Percentiles rank a stretch among this genome's conserved stretches.
phyloP scores from a whole-genome alignment of 2,329 filamentous ascomycete genomes.

The Claviceps pusilla region DNA sequence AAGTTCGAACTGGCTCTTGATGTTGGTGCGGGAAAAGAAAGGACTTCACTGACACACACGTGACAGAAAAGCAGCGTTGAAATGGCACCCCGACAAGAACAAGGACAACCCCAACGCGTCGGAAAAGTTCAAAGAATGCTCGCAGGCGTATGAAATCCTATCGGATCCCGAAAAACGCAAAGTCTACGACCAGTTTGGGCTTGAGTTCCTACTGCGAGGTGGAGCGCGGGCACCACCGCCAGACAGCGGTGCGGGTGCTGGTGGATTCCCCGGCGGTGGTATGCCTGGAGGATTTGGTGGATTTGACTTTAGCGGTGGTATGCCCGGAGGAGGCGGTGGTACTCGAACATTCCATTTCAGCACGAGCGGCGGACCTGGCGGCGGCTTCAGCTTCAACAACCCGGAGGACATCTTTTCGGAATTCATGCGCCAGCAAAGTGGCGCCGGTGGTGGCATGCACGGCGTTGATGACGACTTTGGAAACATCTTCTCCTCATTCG shows the following conservation, averaged over 20 bases:
- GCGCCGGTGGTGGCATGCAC: constrained; percentile 19
- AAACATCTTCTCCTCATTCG: constrained; percentile 41
- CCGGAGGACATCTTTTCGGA: constrained; percentile 74
- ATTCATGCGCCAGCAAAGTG: constrained; percentile 47
- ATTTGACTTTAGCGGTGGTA: constrained; percentile 38
- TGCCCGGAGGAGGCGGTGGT: constrained; percentile 29
- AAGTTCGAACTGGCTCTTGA: too few relatives aligned
- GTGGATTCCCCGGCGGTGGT: constrained; percentile 41
- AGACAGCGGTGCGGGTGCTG: constrained; percentile 23
- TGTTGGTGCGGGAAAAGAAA: not conserved
- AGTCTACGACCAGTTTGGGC: constrained; percentile 84
- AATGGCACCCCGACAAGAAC: constrained; percentile 97
- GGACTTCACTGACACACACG: not conserved
- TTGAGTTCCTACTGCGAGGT: constrained; percentile 80
- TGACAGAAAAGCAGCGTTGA: constrained; percentile 67
- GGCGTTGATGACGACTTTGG: constrained; percentile 32
- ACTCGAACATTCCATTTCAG: constrained; percentile 50
- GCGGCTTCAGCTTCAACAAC: constrained; percentile 69
- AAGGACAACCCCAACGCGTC: constrained; percentile 70
- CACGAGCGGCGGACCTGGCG: constrained; percentile 34
- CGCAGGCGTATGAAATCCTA: constrained; percentile 94
- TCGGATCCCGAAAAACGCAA: constrained; percentile 95
- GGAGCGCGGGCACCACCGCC: constrained; percentile 50
- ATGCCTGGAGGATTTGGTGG: constrained; percentile 37
- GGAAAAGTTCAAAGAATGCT: constrained; percentile 97